Evolutionary conservation across 2,329 filamentous ascomycete species (phyloP), one percentile per base, ranked within the genome.

Genomic region (Rhinocladiella mackenziei): DNA sequence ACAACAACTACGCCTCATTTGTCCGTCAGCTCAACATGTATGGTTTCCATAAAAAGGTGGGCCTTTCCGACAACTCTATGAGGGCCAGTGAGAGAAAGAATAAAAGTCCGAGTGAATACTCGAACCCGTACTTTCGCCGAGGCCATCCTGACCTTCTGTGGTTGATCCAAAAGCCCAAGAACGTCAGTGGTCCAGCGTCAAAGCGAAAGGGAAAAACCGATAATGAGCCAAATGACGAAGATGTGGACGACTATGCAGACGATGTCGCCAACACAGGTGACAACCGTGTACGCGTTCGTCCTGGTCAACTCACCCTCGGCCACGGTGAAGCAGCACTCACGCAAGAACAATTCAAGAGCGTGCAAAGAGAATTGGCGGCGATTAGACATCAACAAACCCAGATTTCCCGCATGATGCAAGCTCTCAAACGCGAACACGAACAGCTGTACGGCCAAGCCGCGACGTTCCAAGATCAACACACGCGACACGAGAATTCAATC

Each of bases 91-190:
- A 97, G 69, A 83, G 89, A 50, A 95, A 96, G 65, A 91, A 91
- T 63, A 98, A 98, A 70, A 95, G 89, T 46, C 92, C 92, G 0
- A 97, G 89, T 75, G 92, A 97, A 73, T 98, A 98, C 65, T 89
- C 86, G 56, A 96, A 98, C 64, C 88, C 88, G 7, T 98, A 89
- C 68, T 98, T 98, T 68, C 86, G 89, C 57, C 85, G 89, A 33
- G 91, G 89, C 3, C 84, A 94, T 55, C 89, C 89, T 3, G 94
- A 96, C 63, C 72, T 98, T 35, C 72, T 96, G 3, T 97, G 91
- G 91, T 74, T 97, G 44, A 96, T 97, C 53, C 91, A 94, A 63
- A 97, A 97, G 63, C 89, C 91, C 0, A 94, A 91, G 64, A 86
- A 83, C 51, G 79, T 83, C 9, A 67, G 71, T 29, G 68, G 69